Evolutionary conservation across 1,284 basidiomycete genomes (phyloP).

Genomic region (Xerocomus subilludens): DNA sequence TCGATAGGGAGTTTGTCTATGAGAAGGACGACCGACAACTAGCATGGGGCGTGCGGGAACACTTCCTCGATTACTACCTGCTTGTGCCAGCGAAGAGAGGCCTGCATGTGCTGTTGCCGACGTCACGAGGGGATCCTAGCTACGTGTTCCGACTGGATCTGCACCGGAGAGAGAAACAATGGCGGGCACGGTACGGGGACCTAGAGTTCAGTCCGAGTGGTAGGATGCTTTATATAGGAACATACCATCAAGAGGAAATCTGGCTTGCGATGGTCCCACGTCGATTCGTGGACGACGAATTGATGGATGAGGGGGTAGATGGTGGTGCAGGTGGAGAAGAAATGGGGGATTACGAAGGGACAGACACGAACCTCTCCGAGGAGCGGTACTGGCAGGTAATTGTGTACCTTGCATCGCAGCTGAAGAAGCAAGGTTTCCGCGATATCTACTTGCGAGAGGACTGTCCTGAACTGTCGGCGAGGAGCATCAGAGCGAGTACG

Average conservation of each 20-base stretch:
- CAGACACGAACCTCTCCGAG: too few relatives aligned
- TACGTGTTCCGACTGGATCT: constrained; percentile 15
- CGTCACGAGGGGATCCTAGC: constrained; percentile 1
- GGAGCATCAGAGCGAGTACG: too few relatives aligned
- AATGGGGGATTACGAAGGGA: too few relatives aligned
- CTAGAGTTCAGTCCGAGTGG: constrained; percentile 17
- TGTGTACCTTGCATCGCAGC: too few relatives aligned
- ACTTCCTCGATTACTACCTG: constrained; percentile 13
- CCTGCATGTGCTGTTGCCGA: neutral
- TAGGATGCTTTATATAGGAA: constrained; percentile 19
- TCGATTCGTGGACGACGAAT: too few relatives aligned
- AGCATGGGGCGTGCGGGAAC: constrained; percentile 3
- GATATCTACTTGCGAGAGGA: too few relatives aligned
- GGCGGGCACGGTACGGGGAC: constrained; percentile 10
- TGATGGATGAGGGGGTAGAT: too few relatives aligned
- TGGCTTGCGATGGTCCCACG: constrained; percentile 21
- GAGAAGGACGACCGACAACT: neutral
- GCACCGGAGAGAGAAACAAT: constrained; percentile 2
- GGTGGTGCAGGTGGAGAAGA: too few relatives aligned
- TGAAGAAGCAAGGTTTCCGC: too few relatives aligned
- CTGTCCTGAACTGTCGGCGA: too few relatives aligned
- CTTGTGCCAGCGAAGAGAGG: neutral
- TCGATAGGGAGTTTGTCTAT: neutral
- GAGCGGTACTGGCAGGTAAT: too few relatives aligned
- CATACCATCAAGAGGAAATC: constrained; percentile 10